Percentiles rank a stretch among this genome's conserved stretches.
phyloP scores from a whole-genome alignment of 495 filamentous ascomycete genomes.

The Terfezia claveryi region DNA sequence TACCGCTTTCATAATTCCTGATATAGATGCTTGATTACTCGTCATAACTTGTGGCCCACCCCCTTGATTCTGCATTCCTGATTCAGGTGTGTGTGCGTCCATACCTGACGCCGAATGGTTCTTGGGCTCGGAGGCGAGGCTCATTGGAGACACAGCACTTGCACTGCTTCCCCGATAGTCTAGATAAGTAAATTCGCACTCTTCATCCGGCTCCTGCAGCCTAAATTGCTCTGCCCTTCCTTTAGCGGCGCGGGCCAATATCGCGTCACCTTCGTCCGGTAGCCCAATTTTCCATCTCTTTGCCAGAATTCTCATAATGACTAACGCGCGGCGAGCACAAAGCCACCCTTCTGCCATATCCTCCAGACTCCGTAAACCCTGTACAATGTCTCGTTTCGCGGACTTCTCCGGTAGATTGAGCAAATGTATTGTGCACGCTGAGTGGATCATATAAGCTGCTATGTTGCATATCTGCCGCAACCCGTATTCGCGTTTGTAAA shows the following conservation, averaged over 20 bases:
- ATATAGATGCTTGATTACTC: too few relatives aligned
- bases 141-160: neutral
- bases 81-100: too few relatives aligned
- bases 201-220: conserved; percentile 29
- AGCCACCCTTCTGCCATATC: conserved; percentile 93
- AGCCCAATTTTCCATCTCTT: conserved; percentile 72
- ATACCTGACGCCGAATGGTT: neutral
- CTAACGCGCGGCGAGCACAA: conserved; percentile 63
- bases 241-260: conserved; percentile 35
- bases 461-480: conserved; percentile 87
- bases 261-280: conserved; percentile 55
- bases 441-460: conserved; percentile 83
- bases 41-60: conserved; percentile 6
- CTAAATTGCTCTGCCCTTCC: conserved; percentile 10
- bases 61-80: neutral
- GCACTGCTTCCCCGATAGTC: neutral
- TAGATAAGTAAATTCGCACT: neutral
- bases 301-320: conserved; percentile 67
- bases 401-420: conserved; percentile 82
- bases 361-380: conserved; percentile 79
- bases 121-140: neutral
- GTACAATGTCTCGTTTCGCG: conserved; percentile 65
- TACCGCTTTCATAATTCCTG: too few relatives aligned
- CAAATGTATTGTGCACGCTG: conserved; percentile 81
- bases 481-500: conserved; percentile 83